phyloP scores from a whole-genome alignment of 768 basidiomycete genomes.

The Omphalotus guepiniiformis region DNA sequence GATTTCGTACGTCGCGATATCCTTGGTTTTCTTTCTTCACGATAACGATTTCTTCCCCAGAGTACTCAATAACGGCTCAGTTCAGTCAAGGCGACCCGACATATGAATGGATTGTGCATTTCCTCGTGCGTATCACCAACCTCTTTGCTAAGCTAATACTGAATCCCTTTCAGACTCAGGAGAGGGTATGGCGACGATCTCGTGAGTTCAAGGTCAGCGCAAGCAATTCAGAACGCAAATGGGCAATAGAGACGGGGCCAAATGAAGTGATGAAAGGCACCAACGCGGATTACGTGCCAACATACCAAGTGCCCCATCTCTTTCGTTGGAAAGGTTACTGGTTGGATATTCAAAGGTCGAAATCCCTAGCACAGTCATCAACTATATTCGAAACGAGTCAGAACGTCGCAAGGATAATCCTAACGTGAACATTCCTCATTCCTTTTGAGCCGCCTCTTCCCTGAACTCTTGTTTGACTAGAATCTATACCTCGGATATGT shows the following conservation, averaged over 20 bases:
- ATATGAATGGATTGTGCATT: slow-evolving; percentile 45
- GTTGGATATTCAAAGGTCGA: slow-evolving; percentile 30
- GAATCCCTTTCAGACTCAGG: slow-evolving; percentile 29
- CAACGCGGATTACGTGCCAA: slow-evolving; percentile 40
- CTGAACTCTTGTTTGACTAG: slow-evolving; percentile 20
- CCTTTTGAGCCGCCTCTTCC: too few species aligned
- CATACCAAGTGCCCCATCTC: slow-evolving; percentile 34
- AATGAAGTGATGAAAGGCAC: not conserved
- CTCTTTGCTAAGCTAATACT: not conserved
- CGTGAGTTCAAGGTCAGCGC: slow-evolving; percentile 39
- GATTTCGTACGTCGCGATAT: slow-evolving; percentile 29
- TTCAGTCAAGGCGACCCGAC: slow-evolving; percentile 45
- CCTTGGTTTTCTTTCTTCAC: not conserved
- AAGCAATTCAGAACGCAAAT: slow-evolving; percentile 35
- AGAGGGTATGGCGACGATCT: slow-evolving; percentile 38
- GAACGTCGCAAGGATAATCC: too few species aligned
- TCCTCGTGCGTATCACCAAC: slow-evolving; percentile 30
- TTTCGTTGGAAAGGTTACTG: slow-evolving; percentile 43
- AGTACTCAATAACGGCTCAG: slow-evolving; percentile 39
- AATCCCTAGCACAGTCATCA: not conserved
- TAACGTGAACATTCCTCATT: too few species aligned
- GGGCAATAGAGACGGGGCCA: slow-evolving; percentile 18
- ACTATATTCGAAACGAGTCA: not conserved
- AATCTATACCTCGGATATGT: slow-evolving; percentile 40
- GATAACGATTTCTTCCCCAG: slow-evolving; percentile 19